Evolutionary conservation across 2,329 filamentous ascomycete genomes (phyloP), one percentile per base, ranked within the genome.

Genomic region (Paraphoma sp.): DNA sequence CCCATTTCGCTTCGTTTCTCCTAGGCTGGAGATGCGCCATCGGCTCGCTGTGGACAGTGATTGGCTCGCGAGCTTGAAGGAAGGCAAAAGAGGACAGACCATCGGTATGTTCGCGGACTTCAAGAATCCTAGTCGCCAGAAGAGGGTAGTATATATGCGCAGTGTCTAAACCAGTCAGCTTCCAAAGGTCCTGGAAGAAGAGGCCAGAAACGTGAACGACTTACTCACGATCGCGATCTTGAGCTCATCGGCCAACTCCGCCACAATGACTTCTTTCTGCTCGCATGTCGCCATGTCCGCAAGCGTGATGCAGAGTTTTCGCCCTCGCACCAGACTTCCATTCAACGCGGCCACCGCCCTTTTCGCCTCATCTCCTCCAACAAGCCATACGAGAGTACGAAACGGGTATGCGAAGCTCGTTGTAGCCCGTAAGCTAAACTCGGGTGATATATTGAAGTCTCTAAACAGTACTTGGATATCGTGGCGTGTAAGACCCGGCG

Each of bases 191-290:
- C 10, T 31, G 30, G 14, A 3, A 18, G 14, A 14, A 31, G 11
- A 10, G 17, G n/a, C 6, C 36, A 11, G 0, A 17, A 31, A 31
- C 10, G 10, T 28, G 5, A 14, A 53, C 56, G 10, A 36, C 33
- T 40, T 50, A 63, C 62, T 59, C 16, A 63, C 38, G 16, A 60
- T 59, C n/a, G 38, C 48, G n/a, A 52, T 55, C 48, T 59, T 64
- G 54, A 63, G 36, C 44, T 59, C 55, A 14, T 63, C 48, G 12
- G 53, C 55, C 16, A 64, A 14, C 3, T 60, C 48, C 12, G 46
- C 44, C 5, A 63, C 46, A 6, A 46, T 45, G 4, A 49, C 48
- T n/a, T 54, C 57, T 17, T 45, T 51, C 45, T 45, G 12, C 28
- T 59, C 51, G 31, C 53, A 45, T 10, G 47, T 38, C 8, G 45